A percentile compares a stretch with the other conserved stretches of the same genome.
Evolutionary conservation across 495 filamentous ascomycete species (phyloP).

Genomic region (Aspergillus ellipticus): DNA sequence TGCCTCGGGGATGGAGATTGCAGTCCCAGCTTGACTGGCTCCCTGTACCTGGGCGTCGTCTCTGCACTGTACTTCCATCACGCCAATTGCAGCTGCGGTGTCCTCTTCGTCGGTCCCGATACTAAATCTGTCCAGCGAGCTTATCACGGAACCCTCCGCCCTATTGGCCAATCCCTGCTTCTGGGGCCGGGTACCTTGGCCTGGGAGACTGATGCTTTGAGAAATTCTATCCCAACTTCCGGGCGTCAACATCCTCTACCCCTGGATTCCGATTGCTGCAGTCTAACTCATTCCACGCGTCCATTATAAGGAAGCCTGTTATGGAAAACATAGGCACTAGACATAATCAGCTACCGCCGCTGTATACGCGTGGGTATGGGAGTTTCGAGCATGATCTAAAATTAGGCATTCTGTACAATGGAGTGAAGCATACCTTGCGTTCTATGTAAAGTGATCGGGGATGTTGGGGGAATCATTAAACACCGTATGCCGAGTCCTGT

Average conservation of each 20-base stretch:
- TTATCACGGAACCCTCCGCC: not conserved
- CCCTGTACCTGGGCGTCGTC: not conserved
- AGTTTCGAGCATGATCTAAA: not conserved
- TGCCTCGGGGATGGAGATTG: not conserved
- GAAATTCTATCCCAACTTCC: constrained; percentile 2
- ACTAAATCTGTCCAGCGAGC: constrained; percentile 7
- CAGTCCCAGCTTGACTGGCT: no score
- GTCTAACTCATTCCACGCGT: not conserved
- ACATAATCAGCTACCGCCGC: not conserved
- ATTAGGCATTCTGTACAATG: not conserved
- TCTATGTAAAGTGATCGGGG: not conserved
- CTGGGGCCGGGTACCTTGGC: not conserved
- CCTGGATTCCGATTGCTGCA: not conserved
- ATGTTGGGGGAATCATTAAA: not conserved
- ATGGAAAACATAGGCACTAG: not conserved
- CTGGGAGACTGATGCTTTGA: not conserved
- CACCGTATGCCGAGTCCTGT: no score
- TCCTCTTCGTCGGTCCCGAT: constrained; percentile 1
- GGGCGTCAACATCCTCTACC: not conserved
- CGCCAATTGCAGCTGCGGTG: constrained; percentile 5
- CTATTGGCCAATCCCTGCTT: constrained; percentile 7
- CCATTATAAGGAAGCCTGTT: not conserved
- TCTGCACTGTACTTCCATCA: not conserved
- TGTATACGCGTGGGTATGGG: not conserved
- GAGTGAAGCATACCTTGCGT: not conserved